Evolutionary conservation across 768 basidiomycete species (phyloP).

Genomic region (Hypholoma sublateritium): DNA sequence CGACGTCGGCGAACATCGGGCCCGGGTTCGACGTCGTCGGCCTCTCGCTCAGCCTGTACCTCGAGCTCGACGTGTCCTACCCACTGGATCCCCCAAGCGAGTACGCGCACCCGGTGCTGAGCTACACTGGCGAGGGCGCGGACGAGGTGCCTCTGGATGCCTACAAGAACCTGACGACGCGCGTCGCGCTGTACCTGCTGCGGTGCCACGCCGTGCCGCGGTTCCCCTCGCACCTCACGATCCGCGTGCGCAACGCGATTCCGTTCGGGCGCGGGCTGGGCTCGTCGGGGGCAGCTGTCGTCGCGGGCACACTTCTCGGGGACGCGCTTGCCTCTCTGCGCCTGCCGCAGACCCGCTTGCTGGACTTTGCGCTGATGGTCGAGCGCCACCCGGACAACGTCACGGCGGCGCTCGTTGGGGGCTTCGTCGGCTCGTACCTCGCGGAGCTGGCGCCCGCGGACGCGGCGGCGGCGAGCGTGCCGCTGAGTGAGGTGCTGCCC

Average conservation of each 20-base stretch:
- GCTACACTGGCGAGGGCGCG: slow-evolving; percentile 87
- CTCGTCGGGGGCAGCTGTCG: slow-evolving; percentile 98
- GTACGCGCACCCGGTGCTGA: slow-evolving; percentile 58
- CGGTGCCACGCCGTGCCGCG: slow-evolving; percentile 75
- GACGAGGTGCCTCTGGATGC: slow-evolving; percentile 89
- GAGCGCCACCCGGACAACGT: slow-evolving; percentile 99
- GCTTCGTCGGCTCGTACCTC: slow-evolving; percentile 96
- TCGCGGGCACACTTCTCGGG: slow-evolving; percentile 92
- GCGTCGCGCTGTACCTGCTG: slow-evolving; percentile 97
- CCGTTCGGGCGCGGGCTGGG: slow-evolving; percentile 98
- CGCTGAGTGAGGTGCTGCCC: slow-evolving; percentile 92
- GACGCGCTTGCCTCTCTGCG: slow-evolving; percentile 76
- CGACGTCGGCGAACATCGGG: slow-evolving; percentile 98
- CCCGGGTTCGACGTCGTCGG: slow-evolving; percentile 99
- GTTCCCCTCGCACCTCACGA: slow-evolving; percentile 75
- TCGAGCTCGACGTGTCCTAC: slow-evolving; percentile 66
- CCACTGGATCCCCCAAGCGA: slow-evolving; percentile 29
- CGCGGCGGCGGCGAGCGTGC: slow-evolving; percentile 83
- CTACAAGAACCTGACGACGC: slow-evolving; percentile 96
- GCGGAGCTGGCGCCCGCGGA: slow-evolving; percentile 84
- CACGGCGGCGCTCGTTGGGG: slow-evolving; percentile 94
- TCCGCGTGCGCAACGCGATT: slow-evolving; percentile 89
- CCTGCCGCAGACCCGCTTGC: slow-evolving; percentile 68
- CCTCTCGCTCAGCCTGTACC: slow-evolving; percentile 87
- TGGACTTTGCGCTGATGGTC: slow-evolving; percentile 98